Percentiles rank a stretch among this genome's conserved stretches.
Conservation (phyloP, 352 stramenopile genomes). For the Globisporangium apiculatum region DNA sequence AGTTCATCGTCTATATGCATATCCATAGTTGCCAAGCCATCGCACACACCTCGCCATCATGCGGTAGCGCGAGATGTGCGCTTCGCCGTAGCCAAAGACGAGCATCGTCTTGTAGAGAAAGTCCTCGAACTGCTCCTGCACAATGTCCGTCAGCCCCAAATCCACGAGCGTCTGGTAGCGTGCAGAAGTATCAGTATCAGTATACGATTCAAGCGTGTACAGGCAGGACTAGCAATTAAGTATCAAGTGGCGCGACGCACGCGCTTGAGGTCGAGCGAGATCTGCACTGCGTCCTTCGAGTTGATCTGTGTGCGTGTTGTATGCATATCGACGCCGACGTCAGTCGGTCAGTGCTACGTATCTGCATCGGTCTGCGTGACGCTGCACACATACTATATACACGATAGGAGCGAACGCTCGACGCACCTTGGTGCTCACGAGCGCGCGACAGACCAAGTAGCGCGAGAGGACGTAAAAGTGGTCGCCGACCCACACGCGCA, state of each 20-base stretch:
- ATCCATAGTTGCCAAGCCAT: too few relatives aligned
- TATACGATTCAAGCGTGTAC: too few relatives aligned
- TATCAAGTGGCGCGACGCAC: slow-evolving; percentile 17
- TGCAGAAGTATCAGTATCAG: too few relatives aligned
- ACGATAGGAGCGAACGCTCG: too few relatives aligned
- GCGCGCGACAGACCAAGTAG: slow-evolving; percentile 76
- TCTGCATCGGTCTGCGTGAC: too few relatives aligned
- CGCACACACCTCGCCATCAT: slow-evolving; percentile 76
- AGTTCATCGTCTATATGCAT: too few relatives aligned
- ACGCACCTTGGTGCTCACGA: slow-evolving; percentile 77
- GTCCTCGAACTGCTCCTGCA: slow-evolving; percentile 87
- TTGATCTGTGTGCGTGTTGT: slow-evolving; percentile 41
- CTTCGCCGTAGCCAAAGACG: slow-evolving; percentile 81
- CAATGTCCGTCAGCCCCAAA: slow-evolving; percentile 77
- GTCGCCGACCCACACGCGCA: slow-evolving; percentile 86
- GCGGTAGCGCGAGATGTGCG: slow-evolving; percentile 77
- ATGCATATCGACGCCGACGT: neutral
- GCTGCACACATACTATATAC: too few relatives aligned
- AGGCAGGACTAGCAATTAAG: neutral
- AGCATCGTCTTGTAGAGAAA: slow-evolving; percentile 90
- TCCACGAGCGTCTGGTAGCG: slow-evolving; percentile 70
- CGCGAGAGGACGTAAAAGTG: slow-evolving; percentile 86
- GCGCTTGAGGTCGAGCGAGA: slow-evolving; percentile 84
- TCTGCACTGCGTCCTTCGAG: slow-evolving; percentile 80
- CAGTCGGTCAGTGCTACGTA: neutral